Percentiles rank a stretch among this genome's conserved stretches.
These are phyloP conservation scores for Phylloporus rhodoxanthus DNA, from an alignment of 768 basidiomycete species.

Conservation along the genomic window DNA sequence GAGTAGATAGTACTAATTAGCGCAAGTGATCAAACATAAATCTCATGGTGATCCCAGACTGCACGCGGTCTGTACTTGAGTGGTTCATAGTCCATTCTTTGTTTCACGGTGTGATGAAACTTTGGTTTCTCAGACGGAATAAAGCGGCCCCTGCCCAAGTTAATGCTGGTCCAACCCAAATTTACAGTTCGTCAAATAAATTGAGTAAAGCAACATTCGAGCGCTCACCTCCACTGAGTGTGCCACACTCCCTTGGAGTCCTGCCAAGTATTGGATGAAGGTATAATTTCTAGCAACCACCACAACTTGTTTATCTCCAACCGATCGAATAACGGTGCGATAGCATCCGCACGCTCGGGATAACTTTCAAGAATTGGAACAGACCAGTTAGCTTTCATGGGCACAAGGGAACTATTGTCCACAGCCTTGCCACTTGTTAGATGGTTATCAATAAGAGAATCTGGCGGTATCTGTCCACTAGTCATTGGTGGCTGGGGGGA, in stretches of 20 bases:
- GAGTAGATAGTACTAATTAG: neutral
- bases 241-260: conserved; percentile 52
- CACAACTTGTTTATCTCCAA: conserved; percentile 43
- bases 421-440: neutral
- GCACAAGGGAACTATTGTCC: neutral
- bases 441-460: neutral
- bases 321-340: conserved; percentile 51
- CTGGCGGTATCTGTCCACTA: neutral
- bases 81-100: conserved; percentile 43
- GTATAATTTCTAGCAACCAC: conserved; percentile 73
- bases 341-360: conserved; percentile 24
- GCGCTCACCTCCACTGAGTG: conserved; percentile 46
- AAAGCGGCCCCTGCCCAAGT: conserved; percentile 53
- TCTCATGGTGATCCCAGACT: conserved; percentile 39
- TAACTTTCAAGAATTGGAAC: neutral
- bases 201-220: neutral
- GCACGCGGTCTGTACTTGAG: conserved; percentile 59
- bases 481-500: conserved; percentile 9
- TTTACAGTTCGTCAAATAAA: conserved; percentile 1
- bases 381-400: neutral
- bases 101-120: conserved; percentile 60
- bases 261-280: conserved; percentile 50
- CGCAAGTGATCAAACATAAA: conserved; percentile 34
- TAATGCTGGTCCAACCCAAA: conserved; percentile 17
- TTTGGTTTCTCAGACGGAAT: conserved; percentile 43